Base-by-base conservation (phyloP, 108 stramenopile species). In the Fragilaria crotonensis region DNA sequence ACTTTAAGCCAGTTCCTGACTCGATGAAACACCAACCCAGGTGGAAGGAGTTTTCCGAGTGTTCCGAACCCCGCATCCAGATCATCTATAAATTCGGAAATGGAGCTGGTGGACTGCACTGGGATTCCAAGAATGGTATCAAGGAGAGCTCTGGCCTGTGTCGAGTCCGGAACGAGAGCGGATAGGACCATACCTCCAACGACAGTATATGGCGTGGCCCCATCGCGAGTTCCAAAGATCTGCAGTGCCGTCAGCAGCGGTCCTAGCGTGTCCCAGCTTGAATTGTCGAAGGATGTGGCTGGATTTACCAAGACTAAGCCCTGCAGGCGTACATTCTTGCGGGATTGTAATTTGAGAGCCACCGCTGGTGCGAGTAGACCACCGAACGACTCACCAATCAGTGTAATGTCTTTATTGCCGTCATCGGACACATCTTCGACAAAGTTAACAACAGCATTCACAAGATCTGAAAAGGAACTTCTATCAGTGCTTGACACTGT, bases 301-400 rank as follows among this genome's bases (percentile, higher is more conserved):
- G 94, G 94, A 57, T 95, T 95, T 7, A 95, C 75, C 36, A 95
- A 59, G 30, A 85, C 89, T 52, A 91, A 45, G 23, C 89, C 89
- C 45, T 83, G 59, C 2, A 85, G 48, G 2, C 14, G 25, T 4
- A 36, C 5, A 22, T 26, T 33, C 21, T 47, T 32, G 14, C 11
- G 2, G 7, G 52, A 61, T 30, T 73, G 71, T 48, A 87, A 33
- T 48, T 69, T 62, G 56, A 91, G 64, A 0, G 85, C 83, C 21
- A 85, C 83, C 5, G 79, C 81, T 25, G 81, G 62, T 26, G 94
- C 84, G 31, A 95, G 44, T 2, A 91, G 45, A 2, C 90, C 94
- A 18, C 94, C 94, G 62, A 93, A 90, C 26, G 75, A 77, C 66
- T 95, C 94, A 27, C 87, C 94, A 55, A 93, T 81, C 26, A 95